Percentiles rank a stretch among this genome's conserved stretches.
These are phyloP conservation scores for Candida gorgasii DNA, from an alignment of 805 yeast genomes.

Conservation along the genomic window DNA sequence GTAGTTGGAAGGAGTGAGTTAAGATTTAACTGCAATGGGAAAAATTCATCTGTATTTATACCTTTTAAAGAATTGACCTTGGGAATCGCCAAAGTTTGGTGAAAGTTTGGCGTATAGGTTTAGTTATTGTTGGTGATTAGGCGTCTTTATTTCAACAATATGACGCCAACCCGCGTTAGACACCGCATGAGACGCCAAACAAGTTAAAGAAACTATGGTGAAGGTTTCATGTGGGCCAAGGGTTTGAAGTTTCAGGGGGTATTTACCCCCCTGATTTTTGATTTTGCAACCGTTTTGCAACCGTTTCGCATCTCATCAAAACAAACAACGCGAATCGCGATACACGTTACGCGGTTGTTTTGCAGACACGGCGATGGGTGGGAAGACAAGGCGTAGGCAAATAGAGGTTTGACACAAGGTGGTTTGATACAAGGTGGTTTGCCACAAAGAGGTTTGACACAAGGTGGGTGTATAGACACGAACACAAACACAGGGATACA, in stretches of 20 bases:
- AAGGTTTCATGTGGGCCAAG: not conserved
- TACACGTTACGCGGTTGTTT: not conserved
- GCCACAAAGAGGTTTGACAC: too few species aligned
- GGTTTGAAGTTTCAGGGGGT: constrained; percentile 2
- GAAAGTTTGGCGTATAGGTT: not conserved
- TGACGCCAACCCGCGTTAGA: not conserved
- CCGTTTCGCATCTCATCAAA: not conserved
- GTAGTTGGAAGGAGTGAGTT: constrained; percentile 5
- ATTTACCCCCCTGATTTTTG: constrained; percentile 3
- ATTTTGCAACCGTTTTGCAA: constrained; percentile 4
- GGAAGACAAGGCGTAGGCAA: too few species aligned
- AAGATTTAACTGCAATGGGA: constrained; percentile 12
- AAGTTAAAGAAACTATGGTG: too few species aligned
- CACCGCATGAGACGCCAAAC: too few species aligned
- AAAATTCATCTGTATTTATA: constrained; percentile 18
- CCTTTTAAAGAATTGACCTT: constrained; percentile 6
- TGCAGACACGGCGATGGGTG: too few species aligned
- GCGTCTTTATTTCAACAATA: not conserved
- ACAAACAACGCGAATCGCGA: constrained; percentile 8
- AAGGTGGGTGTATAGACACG: too few species aligned
- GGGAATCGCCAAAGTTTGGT: not conserved
- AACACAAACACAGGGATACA: too few species aligned
- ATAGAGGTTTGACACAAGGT: too few species aligned
- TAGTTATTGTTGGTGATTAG: not conserved
- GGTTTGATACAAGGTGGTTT: too few species aligned